Percentiles rank a stretch among this genome's conserved stretches.
Conservation (phyloP, 2,329 filamentous ascomycete species). For the Camillea tinctor region DNA sequence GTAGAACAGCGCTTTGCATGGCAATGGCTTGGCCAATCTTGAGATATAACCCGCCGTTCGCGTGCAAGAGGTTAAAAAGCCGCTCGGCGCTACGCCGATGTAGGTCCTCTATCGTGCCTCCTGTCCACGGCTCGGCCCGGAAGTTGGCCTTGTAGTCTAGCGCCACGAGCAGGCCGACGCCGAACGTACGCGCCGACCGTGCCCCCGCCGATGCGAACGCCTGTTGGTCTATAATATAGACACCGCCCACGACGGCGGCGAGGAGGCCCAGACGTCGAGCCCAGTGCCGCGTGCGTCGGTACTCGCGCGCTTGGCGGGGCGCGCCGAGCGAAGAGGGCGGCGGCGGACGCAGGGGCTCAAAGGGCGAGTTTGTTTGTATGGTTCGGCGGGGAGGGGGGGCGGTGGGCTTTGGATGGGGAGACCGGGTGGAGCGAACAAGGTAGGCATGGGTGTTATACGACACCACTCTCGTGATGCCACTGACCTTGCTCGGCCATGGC, state of each 20-base stretch:
- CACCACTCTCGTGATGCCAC: neutral
- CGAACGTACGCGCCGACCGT: slow-evolving; percentile 80
- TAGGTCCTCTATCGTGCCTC: slow-evolving; percentile 71
- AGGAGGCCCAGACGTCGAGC: slow-evolving; percentile 68
- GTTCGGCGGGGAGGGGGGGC: slow-evolving; percentile 18
- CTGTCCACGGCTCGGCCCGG: slow-evolving; percentile 71
- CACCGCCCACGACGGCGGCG: slow-evolving; percentile 55
- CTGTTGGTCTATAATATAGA: slow-evolving; percentile 69
- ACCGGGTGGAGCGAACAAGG: slow-evolving; percentile 8
- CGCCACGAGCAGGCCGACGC: slow-evolving; percentile 74
- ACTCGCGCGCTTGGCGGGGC: slow-evolving; percentile 68
- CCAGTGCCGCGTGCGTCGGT: slow-evolving; percentile 70
- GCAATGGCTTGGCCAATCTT: slow-evolving; percentile 98
- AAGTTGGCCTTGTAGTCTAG: slow-evolving; percentile 98
- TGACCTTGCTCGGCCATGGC: neutral
- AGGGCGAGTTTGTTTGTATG: slow-evolving; percentile 40
- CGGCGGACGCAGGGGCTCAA: slow-evolving; percentile 70
- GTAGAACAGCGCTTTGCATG: slow-evolving; percentile 94
- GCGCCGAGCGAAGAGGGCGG: slow-evolving; percentile 75
- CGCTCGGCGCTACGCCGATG: slow-evolving; percentile 82
- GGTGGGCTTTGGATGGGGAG: slow-evolving; percentile 10
- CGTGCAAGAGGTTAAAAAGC: slow-evolving; percentile 74
- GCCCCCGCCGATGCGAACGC: slow-evolving; percentile 77
- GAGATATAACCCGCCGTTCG: slow-evolving; percentile 90
- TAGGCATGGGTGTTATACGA: neutral